Percentiles rank a stretch among this genome's conserved stretches.
These are phyloP conservation scores for Fraxinus latifolia DNA, from an alignment of 305 asterid species.

Conservation along the genomic window DNA sequence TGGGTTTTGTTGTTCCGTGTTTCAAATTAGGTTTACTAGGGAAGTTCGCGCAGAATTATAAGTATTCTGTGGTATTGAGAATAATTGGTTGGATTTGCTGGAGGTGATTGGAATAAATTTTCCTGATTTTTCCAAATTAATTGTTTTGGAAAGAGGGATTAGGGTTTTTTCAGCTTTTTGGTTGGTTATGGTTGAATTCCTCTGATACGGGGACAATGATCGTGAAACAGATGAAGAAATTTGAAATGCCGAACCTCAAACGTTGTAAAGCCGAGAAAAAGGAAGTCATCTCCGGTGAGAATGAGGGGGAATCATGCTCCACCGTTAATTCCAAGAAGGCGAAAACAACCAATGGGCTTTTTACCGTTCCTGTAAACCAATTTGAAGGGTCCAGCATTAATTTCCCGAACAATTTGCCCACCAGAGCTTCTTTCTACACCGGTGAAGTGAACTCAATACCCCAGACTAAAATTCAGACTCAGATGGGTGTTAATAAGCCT, in stretches of 20 bases:
- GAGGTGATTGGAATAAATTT: slow-evolving; percentile 21
- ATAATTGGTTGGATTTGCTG: slow-evolving; percentile 14
- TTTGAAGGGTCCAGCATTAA: slow-evolving; percentile 39
- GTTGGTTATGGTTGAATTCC: slow-evolving; percentile 20
- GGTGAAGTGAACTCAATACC: slow-evolving; percentile 29
- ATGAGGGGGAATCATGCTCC: slow-evolving; percentile 34
- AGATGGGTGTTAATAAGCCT: slow-evolving; percentile 39
- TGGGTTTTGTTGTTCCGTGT: slow-evolving; percentile 20
- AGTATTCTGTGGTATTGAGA: background rate
- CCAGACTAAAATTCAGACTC: background rate
- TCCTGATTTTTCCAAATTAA: background rate
- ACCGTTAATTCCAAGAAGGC: slow-evolving; percentile 25
- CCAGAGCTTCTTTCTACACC: slow-evolving; percentile 25
- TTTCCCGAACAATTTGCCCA: slow-evolving; percentile 30
- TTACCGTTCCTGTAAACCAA: slow-evolving; percentile 47
- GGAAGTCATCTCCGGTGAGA: slow-evolving; percentile 24
- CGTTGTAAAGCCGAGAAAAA: slow-evolving; percentile 47
- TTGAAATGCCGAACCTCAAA: slow-evolving; percentile 55
- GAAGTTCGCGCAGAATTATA: slow-evolving; percentile 3
- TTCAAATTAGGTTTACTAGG: slow-evolving; percentile 24
- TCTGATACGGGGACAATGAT: slow-evolving; percentile 41
- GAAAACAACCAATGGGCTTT: slow-evolving; percentile 26
- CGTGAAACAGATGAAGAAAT: slow-evolving; percentile 28
- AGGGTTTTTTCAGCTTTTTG: slow-evolving; percentile 33
- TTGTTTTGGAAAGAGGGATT: slow-evolving; percentile 21